phyloP scores from a whole-genome alignment of 306 rosid genomes.

The Rubus idaeus region DNA sequence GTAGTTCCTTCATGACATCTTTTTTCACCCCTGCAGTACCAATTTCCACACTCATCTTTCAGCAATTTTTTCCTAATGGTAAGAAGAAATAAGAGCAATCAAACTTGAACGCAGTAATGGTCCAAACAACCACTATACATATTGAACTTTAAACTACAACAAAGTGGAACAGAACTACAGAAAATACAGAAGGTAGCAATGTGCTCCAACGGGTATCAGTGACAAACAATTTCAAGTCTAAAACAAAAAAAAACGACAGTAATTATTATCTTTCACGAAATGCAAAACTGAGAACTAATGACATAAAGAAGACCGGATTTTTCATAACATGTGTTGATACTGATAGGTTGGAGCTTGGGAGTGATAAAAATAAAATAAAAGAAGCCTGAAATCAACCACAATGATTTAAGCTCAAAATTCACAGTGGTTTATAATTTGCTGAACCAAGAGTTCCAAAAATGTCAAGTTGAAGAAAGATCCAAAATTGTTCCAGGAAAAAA shows the following conservation, averaged over 20 bases:
- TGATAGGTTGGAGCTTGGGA: background rate
- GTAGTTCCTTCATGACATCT: slow-evolving; percentile 98
- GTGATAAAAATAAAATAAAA: background rate
- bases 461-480: slow-evolving; percentile 2
- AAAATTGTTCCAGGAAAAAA: slow-evolving; percentile 1
- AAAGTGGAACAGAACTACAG: no score
- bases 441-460: slow-evolving; percentile 5
- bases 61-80: slow-evolving; percentile 2
- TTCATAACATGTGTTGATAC: background rate
- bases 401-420: background rate
- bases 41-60: slow-evolving; percentile 16
- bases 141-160: background rate
- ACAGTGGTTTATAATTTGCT: background rate
- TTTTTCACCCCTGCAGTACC: slow-evolving; percentile 86
- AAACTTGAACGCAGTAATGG: background rate
- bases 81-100: background rate
- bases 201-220: background rate
- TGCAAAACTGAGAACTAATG: background rate
- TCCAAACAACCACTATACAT: background rate
- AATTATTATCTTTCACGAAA: background rate
- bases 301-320: background rate
- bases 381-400: background rate
- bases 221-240: background rate
- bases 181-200: background rate
- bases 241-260: background rate